phyloP scores from a whole-genome alignment of 306 rosid genomes.

The Ochetophila trinervis region DNA sequence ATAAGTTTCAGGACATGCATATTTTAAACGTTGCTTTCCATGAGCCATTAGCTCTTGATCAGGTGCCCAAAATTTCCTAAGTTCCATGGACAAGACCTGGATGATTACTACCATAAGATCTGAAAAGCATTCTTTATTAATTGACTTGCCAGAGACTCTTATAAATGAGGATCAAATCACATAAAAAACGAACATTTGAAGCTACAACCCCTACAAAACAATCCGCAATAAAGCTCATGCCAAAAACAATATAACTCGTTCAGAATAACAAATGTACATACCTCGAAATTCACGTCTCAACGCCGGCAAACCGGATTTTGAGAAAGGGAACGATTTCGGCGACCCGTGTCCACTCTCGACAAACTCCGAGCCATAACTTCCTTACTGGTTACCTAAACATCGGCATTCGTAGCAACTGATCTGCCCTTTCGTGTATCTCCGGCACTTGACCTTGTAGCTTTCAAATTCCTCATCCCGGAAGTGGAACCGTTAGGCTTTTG shows the following conservation, averaged over 20 bases:
- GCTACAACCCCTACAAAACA: too few relatives aligned
- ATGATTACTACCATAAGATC: too few relatives aligned
- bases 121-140: too few relatives aligned
- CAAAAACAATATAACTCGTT: neutral
- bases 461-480: slow-evolving; percentile 5
- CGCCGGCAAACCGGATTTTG: slow-evolving; percentile 48
- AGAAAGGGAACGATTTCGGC: slow-evolving; percentile 63
- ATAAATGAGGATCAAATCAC: too few relatives aligned
- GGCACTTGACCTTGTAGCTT: slow-evolving; percentile 4
- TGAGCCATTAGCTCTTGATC: too few relatives aligned
- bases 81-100: too few relatives aligned
- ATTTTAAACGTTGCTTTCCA: too few relatives aligned
- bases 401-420: slow-evolving; percentile 33
- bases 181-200: too few relatives aligned
- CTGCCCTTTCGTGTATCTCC: slow-evolving; percentile 43
- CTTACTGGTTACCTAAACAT: slow-evolving; percentile 27
- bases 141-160: too few relatives aligned
- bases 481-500: slow-evolving; percentile 4
- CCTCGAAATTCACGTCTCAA: slow-evolving; percentile 58
- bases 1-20: too few relatives aligned
- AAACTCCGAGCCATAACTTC: slow-evolving; percentile 40
- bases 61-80: too few relatives aligned
- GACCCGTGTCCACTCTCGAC: slow-evolving; percentile 42
- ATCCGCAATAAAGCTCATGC: neutral
- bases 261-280: slow-evolving; percentile 13